A percentile compares a stretch with the other conserved stretches of the same genome.
These are phyloP conservation scores for Hirsutella minnesotensis DNA, from an alignment of 2,329 filamentous ascomycete genomes.

Conservation along the genomic window DNA sequence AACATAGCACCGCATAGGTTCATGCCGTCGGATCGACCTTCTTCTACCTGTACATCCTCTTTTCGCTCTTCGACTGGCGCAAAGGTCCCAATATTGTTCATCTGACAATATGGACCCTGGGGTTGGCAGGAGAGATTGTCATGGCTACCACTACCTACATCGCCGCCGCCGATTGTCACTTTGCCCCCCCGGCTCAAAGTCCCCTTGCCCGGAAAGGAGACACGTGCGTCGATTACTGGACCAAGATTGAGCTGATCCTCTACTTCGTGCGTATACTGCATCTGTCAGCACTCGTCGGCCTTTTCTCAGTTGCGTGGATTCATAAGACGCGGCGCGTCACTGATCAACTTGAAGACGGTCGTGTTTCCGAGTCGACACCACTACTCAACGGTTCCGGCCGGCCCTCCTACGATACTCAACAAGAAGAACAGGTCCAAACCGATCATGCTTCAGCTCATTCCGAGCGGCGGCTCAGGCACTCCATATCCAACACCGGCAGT, in stretches of 20 bases:
- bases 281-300: slow-evolving; percentile 45
- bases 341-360: slow-evolving; percentile 25
- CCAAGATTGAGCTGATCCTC: slow-evolving; percentile 48
- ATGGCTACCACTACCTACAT: slow-evolving; percentile 59
- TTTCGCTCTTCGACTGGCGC: slow-evolving; percentile 75
- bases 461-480: slow-evolving; percentile 21
- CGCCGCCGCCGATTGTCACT: slow-evolving; percentile 56
- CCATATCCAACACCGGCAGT: slow-evolving; percentile 22
- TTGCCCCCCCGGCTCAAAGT: slow-evolving; percentile 30
- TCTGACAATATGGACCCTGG: slow-evolving; percentile 65
- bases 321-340: slow-evolving; percentile 26
- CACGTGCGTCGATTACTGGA: slow-evolving; percentile 25
- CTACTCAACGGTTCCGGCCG: slow-evolving; percentile 37
- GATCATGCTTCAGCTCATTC: not conserved
- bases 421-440: slow-evolving; percentile 9
- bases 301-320: slow-evolving; percentile 29
- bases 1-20: slow-evolving; percentile 40
- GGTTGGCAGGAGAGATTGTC: slow-evolving; percentile 58
- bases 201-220: slow-evolving; percentile 14
- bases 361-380: slow-evolving; percentile 47
- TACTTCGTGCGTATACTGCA: slow-evolving; percentile 58
- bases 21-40: slow-evolving; percentile 79
- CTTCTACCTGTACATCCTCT: slow-evolving; percentile 73
- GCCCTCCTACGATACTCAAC: slow-evolving; percentile 23
- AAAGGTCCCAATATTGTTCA: slow-evolving; percentile 73